Base-by-base conservation (phyloP, 176 grass and related monocot species). In the Phoenix dactylifera region DNA sequence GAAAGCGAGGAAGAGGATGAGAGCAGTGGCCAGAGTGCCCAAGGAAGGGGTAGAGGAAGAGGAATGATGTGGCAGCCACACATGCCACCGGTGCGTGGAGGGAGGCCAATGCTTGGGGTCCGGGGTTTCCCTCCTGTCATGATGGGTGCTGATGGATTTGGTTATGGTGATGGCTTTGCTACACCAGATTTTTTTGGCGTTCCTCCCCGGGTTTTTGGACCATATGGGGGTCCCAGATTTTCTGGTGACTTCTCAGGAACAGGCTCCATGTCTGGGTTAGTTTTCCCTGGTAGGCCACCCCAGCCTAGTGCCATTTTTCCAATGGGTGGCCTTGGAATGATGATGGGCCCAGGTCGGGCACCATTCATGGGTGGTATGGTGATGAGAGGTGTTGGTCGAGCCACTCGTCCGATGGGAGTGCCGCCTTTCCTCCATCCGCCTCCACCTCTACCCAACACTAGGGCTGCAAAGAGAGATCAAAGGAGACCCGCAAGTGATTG, bases 1-100 rank as follows among this genome's bases (percentile, higher is more conserved):
- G 89, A 95, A 83, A 90, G 87, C 0, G 89, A 95, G 69, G 89
- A 95, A 57, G 87, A 90, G 18, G 93, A 92, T 23, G 87, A 88
- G 20, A 71, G 59, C 58, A 80, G 72, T 4, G 83, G 72, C 57
- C 87, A 89, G 50, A 81, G 68, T 55, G 66, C 74, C 39, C 90
- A 83, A 75, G 86, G 81, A 20, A 81, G 84, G 63, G 84, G 77
- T 68, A 82, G 87, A 26, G 81, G 79, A 68, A 85, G 77, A 54
- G 79, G 84, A 56, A 68, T 85, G 72, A 90, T 85, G 69, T 98
- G 93, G 93, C 87, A 70, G 15, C 81, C 93, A 57, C 92, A 97
- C 52, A 88, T 91, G 81, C 87, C 70, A 17, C 78, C 82, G 79
- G 49, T 72, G 6, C 89, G 78, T 0, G 77, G 74, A 55, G 73